phyloP scores from a whole-genome alignment of 176 grass and related monocot species.

The Triticum turgidum region DNA sequence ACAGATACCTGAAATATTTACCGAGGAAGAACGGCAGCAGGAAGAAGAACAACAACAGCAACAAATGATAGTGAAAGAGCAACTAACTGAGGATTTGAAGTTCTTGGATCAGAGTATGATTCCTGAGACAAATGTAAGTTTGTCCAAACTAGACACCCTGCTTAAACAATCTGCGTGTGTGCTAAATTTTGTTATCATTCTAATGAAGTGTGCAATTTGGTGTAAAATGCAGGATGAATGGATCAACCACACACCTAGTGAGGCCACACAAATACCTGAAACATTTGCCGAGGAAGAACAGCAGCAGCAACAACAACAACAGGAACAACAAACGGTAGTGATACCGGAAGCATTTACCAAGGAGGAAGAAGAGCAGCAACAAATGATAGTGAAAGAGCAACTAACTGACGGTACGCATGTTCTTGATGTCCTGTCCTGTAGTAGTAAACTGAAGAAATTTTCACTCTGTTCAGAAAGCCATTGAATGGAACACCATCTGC shows the following conservation, averaged over 20 bases:
- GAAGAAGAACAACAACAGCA: background rate
- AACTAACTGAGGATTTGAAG: background rate
- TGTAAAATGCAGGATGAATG: slow-evolving; percentile 30
- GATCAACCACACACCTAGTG: background rate
- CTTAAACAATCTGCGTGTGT: no score
- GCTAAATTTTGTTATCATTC: background rate
- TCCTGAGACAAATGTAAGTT: slow-evolving; percentile 42
- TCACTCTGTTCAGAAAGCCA: background rate
- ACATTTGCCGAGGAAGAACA: background rate
- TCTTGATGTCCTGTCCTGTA: background rate
- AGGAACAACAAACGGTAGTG: slow-evolving; percentile 13
- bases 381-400: slow-evolving; percentile 15
- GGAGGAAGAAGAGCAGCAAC: slow-evolving; percentile 10
- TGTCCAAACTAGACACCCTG: background rate
- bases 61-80: slow-evolving; percentile 8
- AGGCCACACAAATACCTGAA: background rate
- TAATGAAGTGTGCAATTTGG: background rate
- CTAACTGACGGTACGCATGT: slow-evolving; percentile 38
- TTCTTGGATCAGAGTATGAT: background rate
- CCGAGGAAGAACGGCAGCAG: background rate
- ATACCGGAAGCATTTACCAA: background rate
- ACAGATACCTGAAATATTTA: background rate
- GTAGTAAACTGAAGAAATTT: background rate
- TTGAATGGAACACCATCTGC: background rate
- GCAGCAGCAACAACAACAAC: background rate